Percentiles rank a stretch among this genome's conserved stretches.
Conservation (phyloP, 2,329 filamentous ascomycete species). For the Cordyceps tenuipes region DNA sequence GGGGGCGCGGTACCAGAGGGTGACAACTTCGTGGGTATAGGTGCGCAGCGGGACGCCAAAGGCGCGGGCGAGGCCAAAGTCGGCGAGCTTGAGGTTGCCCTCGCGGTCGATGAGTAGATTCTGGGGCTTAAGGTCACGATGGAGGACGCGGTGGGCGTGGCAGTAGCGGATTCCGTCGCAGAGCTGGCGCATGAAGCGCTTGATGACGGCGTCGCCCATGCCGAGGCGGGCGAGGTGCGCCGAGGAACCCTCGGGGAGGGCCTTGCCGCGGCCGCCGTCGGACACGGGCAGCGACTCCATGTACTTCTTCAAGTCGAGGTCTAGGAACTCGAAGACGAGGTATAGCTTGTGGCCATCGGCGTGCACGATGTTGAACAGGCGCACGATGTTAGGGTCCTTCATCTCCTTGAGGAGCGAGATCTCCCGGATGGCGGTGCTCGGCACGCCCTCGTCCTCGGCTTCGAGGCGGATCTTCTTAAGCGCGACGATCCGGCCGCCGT, state of each 20-base stretch:
- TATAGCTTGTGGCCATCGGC: conserved; percentile 93
- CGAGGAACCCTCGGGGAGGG: conserved; percentile 69
- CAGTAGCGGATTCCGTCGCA: conserved; percentile 81
- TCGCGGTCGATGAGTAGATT: conserved; percentile 81
- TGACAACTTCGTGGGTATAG: conserved; percentile 93
- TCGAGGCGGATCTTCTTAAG: conserved; percentile 94
- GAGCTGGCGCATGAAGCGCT: conserved; percentile 87
- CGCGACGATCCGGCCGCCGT: conserved; percentile 77
- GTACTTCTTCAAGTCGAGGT: conserved; percentile 89
- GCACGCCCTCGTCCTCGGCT: conserved; percentile 89
- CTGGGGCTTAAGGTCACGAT: conserved; percentile 85
- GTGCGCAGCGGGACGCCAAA: conserved; percentile 87
- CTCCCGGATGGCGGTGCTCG: conserved; percentile 86
- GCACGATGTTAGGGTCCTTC: conserved; percentile 84
- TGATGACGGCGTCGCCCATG: conserved; percentile 71
- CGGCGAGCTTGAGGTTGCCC: conserved; percentile 81
- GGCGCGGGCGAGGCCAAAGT: conserved; percentile 82
- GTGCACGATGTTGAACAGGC: conserved; percentile 84
- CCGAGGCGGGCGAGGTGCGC: conserved; percentile 58
- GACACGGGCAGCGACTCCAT: conserved; percentile 84
- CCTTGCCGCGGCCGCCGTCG: conserved; percentile 78
- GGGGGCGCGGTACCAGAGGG: conserved; percentile 84
- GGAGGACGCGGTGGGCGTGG: conserved; percentile 78
- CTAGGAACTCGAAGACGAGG: conserved; percentile 86
- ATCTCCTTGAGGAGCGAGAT: conserved; percentile 93